A percentile compares a stretch with the other conserved stretches of the same genome.
These are phyloP conservation scores for Collybiopsis confluens DNA, from an alignment of 768 basidiomycete species.

Conservation along the genomic window DNA sequence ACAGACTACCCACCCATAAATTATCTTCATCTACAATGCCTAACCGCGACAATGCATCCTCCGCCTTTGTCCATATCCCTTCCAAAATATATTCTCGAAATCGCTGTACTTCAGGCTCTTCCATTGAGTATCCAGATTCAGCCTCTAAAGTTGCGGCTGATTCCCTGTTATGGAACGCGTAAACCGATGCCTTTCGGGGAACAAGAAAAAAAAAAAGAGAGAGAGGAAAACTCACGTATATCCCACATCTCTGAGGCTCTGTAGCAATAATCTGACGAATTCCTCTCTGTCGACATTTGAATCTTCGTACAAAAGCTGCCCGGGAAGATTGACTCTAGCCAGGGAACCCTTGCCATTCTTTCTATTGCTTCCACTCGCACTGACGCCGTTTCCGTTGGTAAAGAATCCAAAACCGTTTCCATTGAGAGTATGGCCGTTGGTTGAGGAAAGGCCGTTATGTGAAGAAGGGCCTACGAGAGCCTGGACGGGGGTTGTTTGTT, in stretches of 20 bases:
- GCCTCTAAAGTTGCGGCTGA: conserved; percentile 85
- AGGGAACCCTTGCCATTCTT: conserved; percentile 49
- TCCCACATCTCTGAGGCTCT: conserved; percentile 86
- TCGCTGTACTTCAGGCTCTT: conserved; percentile 68
- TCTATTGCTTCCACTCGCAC: conserved; percentile 40
- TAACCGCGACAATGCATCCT: conserved; percentile 60
- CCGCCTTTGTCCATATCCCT: conserved; percentile 78
- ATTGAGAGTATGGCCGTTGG: conserved; percentile 34
- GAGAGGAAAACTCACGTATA: conserved; percentile 55
- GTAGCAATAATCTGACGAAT: conserved; percentile 83
- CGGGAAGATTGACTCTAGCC: conserved; percentile 62
- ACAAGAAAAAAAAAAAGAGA: conserved; percentile 2
- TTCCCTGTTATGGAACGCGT: conserved; percentile 47
- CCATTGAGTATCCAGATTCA: conserved; percentile 89
- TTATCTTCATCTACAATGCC: conserved; percentile 67
- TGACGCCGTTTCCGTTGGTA: conserved; percentile 33
- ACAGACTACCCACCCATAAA: conserved; percentile 52
- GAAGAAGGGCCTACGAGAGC: conserved; percentile 36
- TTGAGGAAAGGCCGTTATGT: conserved; percentile 39
- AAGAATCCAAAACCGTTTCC: conserved; percentile 33
- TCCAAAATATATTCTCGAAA: conserved; percentile 79
- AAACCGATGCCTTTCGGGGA: neutral
- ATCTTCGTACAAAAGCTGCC: conserved; percentile 74
- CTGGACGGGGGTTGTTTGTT: conserved; percentile 19
- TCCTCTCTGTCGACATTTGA: conserved; percentile 83